Percentiles rank a stretch among this genome's conserved stretches.
phyloP scores from a whole-genome alignment of 2,329 filamentous ascomycete genomes.

The Tolypocladium capitatum region DNA sequence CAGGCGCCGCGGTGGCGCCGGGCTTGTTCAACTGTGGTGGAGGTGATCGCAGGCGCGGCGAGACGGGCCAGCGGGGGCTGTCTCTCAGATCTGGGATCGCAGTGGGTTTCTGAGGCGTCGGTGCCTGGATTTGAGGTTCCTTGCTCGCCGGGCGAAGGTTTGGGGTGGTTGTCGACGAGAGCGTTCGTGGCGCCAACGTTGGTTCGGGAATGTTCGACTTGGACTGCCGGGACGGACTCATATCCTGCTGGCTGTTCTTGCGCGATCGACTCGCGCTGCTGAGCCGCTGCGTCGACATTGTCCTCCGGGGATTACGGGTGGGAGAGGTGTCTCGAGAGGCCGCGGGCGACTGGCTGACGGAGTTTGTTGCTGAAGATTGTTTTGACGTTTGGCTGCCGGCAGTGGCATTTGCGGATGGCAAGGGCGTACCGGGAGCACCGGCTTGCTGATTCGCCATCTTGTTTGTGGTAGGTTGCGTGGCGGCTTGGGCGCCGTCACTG shows the following conservation, averaged over 20 bases:
- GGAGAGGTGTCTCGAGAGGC: conserved; percentile 36
- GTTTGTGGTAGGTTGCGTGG: conserved; percentile 7
- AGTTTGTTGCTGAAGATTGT: conserved; percentile 23
- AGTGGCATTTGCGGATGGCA: conserved; percentile 7
- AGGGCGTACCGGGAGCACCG: conserved; percentile 3
- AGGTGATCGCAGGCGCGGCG: conserved; percentile 64
- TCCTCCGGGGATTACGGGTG: conserved; percentile 23
- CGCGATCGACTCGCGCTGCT: conserved; percentile 37
- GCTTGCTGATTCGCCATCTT: conserved; percentile 7
- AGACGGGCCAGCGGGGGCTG: conserved; percentile 61
- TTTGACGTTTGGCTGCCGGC: conserved; percentile 18
- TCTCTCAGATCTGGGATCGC: conserved; percentile 37
- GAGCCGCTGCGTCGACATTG: conserved; percentile 21
- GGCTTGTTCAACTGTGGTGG: conserved; percentile 44
- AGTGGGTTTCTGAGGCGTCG: conserved; percentile 50
- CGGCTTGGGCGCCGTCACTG: conserved; percentile 5
- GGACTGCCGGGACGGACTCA: conserved; percentile 44
- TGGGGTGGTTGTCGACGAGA: conserved; percentile 57
- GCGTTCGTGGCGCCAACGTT: conserved; percentile 49
- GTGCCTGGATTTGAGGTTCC: conserved; percentile 48
- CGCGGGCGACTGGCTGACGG: conserved; percentile 21
- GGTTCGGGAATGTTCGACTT: conserved; percentile 43
- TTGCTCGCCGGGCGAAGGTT: conserved; percentile 46
- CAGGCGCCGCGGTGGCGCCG: conserved; percentile 28
- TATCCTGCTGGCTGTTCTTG: conserved; percentile 51